Evolutionary conservation across 2,329 filamentous ascomycete genomes (phyloP).

Genomic region (Xylariaceae sp.): DNA sequence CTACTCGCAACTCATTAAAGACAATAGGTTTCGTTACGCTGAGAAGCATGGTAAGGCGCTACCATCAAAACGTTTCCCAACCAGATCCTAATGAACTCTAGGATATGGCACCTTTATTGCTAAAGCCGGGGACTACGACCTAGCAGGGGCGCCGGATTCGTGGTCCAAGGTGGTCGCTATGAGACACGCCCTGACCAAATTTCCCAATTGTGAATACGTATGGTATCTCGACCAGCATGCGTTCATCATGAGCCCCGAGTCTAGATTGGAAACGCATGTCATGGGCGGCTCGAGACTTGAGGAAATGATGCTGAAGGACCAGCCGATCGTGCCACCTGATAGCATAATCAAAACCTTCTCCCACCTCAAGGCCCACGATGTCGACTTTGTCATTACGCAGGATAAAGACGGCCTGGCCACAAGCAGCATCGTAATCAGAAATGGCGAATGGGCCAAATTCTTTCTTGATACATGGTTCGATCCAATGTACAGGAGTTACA

Average conservation of each 20-base stretch:
- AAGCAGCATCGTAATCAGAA: conserved; percentile 72
- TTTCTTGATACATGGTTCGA: conserved; percentile 96
- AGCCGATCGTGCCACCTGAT: conserved; percentile 85
- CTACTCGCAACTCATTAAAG: conserved; percentile 68
- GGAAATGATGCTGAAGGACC: conserved; percentile 74
- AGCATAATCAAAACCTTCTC: conserved; percentile 94
- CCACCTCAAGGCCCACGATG: conserved; percentile 68
- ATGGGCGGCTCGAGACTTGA: conserved; percentile 64
- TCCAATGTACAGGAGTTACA: conserved; percentile 86
- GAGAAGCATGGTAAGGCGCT: conserved; percentile 65
- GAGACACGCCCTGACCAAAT: conserved; percentile 78
- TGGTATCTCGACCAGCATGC: conserved; percentile 84
- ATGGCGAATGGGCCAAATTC: conserved; percentile 86
- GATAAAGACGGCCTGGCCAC: conserved; percentile 73
- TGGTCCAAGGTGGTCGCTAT: conserved; percentile 81
- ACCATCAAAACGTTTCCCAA: background rate
- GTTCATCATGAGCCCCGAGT: conserved; percentile 77
- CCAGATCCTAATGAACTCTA: conserved; percentile 33
- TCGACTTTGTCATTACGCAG: conserved; percentile 79
- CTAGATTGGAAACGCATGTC: conserved; percentile 65
- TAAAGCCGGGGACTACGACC: conserved; percentile 68
- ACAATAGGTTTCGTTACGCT: conserved; percentile 82
- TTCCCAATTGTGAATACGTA: conserved; percentile 71
- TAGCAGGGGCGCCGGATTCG: conserved; percentile 52
- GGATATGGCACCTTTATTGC: conserved; percentile 85